A percentile compares a stretch with the other conserved stretches of the same genome.
phyloP scores from a whole-genome alignment of 768 basidiomycete genomes.

The Daedaleopsis sinensis region DNA sequence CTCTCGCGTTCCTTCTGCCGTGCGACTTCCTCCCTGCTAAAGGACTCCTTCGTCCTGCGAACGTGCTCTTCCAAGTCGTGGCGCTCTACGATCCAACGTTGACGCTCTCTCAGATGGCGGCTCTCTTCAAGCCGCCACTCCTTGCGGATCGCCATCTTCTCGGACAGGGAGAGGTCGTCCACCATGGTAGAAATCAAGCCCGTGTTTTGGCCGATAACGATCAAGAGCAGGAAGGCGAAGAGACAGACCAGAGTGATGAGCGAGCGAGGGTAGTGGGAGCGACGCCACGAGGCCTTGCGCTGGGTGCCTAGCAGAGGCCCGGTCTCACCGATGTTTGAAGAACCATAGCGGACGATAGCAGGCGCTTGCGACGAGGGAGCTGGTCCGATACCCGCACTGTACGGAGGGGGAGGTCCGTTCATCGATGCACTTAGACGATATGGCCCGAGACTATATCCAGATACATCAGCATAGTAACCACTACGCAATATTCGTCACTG shows the following conservation, averaged over 20 bases:
- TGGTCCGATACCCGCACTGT: too few relatives aligned
- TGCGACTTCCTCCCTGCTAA: conserved; percentile 15
- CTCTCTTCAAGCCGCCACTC: conserved; percentile 4
- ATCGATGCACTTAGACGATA: too few relatives aligned
- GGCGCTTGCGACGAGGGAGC: too few relatives aligned
- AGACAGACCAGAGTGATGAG: not conserved
- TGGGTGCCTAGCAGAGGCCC: too few relatives aligned
- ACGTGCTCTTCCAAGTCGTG: conserved; percentile 6
- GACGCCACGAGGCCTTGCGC: too few relatives aligned
- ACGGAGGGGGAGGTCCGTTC: too few relatives aligned
- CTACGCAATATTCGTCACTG: too few relatives aligned
- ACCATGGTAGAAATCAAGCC: conserved; percentile 8
- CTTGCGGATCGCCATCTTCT: conserved; percentile 4
- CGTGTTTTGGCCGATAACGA: conserved; percentile 13
- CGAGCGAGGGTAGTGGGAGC: too few relatives aligned
- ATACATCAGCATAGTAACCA: too few relatives aligned
- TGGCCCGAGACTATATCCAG: too few relatives aligned
- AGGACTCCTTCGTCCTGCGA: not conserved
- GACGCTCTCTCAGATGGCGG: not conserved
- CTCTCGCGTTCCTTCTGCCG: conserved; percentile 12
- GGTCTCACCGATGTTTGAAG: too few relatives aligned
- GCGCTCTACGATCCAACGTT: conserved; percentile 7
- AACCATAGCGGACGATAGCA: too few relatives aligned
- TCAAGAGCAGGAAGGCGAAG: not conserved
- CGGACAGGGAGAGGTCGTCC: conserved; percentile 9